Percentiles rank a stretch among this genome's conserved stretches.
phyloP scores from a whole-genome alignment of 768 basidiomycete genomes.

The Kwoniella shandongensis region DNA sequence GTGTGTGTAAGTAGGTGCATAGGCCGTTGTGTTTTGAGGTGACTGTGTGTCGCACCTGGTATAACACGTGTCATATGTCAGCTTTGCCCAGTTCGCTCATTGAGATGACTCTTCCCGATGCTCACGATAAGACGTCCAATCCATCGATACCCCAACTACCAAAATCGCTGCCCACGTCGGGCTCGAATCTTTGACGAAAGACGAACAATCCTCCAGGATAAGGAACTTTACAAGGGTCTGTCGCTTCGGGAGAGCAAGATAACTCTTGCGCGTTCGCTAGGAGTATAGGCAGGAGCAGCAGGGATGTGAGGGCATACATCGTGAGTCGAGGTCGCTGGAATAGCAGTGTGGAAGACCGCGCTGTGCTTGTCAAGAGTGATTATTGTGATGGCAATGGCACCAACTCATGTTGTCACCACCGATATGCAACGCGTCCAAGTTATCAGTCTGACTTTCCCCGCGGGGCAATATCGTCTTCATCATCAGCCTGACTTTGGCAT shows the following conservation, averaged over 20 bases:
- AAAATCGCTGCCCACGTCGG: slow-evolving; percentile 44
- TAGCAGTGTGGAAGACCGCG: no score
- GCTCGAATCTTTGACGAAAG: slow-evolving; percentile 49
- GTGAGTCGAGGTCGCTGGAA: no score
- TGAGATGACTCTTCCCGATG: not conserved
- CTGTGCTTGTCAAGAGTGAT: no score
- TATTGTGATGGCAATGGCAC: no score
- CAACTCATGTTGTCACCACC: no score
- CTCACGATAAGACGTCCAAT: slow-evolving; percentile 47
- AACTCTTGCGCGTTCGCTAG: slow-evolving; percentile 7
- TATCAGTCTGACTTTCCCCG: slow-evolving; percentile 3
- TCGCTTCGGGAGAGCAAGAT: slow-evolving; percentile 25
- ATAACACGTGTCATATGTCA: slow-evolving; percentile 1
- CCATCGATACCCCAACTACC: slow-evolving; percentile 52
- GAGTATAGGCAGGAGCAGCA: not conserved
- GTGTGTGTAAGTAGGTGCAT: slow-evolving; percentile 34
- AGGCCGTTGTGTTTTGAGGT: slow-evolving; percentile 7
- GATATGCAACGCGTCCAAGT: not conserved
- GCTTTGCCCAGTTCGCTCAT: not conserved
- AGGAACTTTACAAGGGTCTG: slow-evolving; percentile 43
- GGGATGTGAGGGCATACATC: not conserved
- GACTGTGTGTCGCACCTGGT: slow-evolving; percentile 28
- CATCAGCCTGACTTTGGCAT: not conserved
- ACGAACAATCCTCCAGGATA: slow-evolving; percentile 46
- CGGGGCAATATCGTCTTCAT: not conserved